Base-by-base conservation (phyloP, 768 basidiomycete species). In the Mycena belliarum region DNA sequence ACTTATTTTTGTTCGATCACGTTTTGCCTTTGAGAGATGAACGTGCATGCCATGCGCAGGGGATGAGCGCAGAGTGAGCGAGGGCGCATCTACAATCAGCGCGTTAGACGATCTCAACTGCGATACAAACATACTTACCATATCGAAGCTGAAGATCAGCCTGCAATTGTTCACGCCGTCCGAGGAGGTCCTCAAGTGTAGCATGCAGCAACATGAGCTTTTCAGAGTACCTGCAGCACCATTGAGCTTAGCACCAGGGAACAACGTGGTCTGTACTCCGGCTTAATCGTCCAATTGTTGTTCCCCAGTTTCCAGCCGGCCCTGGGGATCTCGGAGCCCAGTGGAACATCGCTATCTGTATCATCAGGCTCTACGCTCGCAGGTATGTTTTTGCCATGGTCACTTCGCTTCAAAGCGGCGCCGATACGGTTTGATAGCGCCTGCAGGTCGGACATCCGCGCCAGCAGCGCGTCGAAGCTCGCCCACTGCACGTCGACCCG, bases 31-130 rank as follows among this genome's bases (percentile, higher is more conserved):
- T 25, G 79, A 76, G 25, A 93, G 72, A 61, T 93, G 91, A 40
- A 93, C 80, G 68, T 90, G 88, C 78, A 87, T 82, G 6, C 92
- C 92, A 42, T 86, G 83, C 11, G 79, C 79, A 18, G 85, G 79
- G 1, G 82, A 87, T 24, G 84, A 82, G 37, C 90, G 85, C 43
- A 94, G 76, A 14, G 89, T 86, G 59, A 93, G 66, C 14, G 91
- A 91, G 23, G 88, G 84, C 1, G 86, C 82, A 71, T 75, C 91
- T 93, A 11, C 45, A 42, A 28, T 44, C 24, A 21, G 49, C 26
- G 55, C 32, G 57, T 50, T 28, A 40, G 26, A 38, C 20, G 28
- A 28, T 32, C 26, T 18, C n/a, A 35, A 44, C 23, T 45, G 20
- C 10, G 11, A 40, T 51, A 23, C 18, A 40, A 11, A 44, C 29